phyloP scores from a whole-genome alignment of 345 rosid species.

The Chamaenerion angustifolium region DNA sequence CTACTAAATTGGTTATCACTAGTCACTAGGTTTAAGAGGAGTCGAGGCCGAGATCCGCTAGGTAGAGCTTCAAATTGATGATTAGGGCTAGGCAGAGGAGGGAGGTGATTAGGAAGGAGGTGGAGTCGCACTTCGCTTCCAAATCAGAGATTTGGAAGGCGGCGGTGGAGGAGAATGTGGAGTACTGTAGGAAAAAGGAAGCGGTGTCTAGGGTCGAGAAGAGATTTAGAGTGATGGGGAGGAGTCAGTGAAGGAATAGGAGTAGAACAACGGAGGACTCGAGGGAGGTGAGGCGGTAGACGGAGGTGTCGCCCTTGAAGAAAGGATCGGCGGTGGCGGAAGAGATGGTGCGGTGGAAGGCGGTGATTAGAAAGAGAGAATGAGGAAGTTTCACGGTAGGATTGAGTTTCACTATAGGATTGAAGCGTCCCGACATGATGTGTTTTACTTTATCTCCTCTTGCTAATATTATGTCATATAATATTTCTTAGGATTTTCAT shows the following conservation, averaged over 20 bases:
- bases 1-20: too few relatives aligned
- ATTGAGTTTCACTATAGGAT: too few relatives aligned
- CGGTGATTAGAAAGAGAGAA: conserved; percentile 50
- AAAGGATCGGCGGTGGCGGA: conserved; percentile 76
- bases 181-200: conserved; percentile 58
- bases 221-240: conserved; percentile 55
- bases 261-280: conserved; percentile 62
- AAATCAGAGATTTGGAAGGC: conserved; percentile 67
- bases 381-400: too few relatives aligned
- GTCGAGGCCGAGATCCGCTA: conserved; percentile 62
- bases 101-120: conserved; percentile 49
- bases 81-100: conserved; percentile 58
- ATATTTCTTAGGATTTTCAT: too few relatives aligned
- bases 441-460: too few relatives aligned
- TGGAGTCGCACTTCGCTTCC: conserved; percentile 61
- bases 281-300: conserved; percentile 71
- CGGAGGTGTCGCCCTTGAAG: conserved; percentile 68
- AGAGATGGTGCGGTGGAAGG: conserved; percentile 44
- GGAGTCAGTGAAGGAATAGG: conserved; percentile 74
- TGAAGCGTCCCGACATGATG: too few relatives aligned
- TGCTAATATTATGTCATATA: too few relatives aligned
- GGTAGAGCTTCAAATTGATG: conserved; percentile 40
- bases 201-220: conserved; percentile 74
- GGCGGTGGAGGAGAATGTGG: conserved; percentile 45
- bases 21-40: too few relatives aligned